Percentiles rank a stretch among this genome's conserved stretches.
Conservation (phyloP, 1,284 basidiomycete genomes). For the Puccinia hordei region DNA sequence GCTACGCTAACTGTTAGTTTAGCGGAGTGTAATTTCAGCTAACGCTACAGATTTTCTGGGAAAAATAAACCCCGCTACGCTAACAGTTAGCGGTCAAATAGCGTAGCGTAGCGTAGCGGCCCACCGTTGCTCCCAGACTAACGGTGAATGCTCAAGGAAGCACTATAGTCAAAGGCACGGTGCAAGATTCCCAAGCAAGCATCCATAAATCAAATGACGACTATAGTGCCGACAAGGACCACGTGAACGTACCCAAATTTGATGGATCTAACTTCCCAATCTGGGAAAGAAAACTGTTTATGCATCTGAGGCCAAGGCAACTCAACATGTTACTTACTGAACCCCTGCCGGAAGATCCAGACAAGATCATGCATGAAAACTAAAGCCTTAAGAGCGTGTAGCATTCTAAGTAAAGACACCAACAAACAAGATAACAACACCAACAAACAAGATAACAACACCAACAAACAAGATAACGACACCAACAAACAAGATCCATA, state of each 20-base stretch:
- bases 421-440: no score
- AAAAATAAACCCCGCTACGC: no score
- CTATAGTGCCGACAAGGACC: no score
- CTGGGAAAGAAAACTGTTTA: background rate
- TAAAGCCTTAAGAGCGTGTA: background rate
- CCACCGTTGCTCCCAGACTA: background rate
- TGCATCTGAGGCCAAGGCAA: background rate
- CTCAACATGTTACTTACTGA: background rate
- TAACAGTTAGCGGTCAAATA: no score
- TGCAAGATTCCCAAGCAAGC: background rate
- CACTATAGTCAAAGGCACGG: background rate
- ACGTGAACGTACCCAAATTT: background rate
- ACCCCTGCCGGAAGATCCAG: background rate
- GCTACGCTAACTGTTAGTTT: no score
- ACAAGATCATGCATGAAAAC: background rate
- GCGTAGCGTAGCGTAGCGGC: no score
- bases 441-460: background rate
- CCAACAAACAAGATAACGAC: background rate
- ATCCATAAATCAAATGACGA: no score
- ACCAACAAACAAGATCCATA: background rate
- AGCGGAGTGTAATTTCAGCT: no score
- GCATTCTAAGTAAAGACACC: background rate
- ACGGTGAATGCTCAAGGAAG: background rate
- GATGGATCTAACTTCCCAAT: background rate
- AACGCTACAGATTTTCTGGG: no score